Conservation (phyloP, 2,329 filamentous ascomycete species). For the Fusarium metavorans region DNA sequence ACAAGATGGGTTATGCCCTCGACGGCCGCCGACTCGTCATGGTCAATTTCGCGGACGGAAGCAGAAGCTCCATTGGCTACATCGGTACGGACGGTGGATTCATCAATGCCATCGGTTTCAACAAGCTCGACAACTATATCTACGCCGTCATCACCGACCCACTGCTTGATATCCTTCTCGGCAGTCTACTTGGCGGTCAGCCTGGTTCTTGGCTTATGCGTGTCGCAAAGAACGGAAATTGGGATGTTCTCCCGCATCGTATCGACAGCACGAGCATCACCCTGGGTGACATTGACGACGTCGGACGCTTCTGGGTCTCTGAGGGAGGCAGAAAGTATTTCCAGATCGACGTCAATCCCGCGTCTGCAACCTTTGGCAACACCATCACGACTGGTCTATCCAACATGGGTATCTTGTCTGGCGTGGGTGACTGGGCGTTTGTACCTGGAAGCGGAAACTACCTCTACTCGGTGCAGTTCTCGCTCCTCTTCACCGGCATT, state of each 20-base stretch:
- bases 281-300: slow-evolving; percentile 31
- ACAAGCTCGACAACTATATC: slow-evolving; percentile 36
- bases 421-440: slow-evolving; percentile 29
- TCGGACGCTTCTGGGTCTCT: slow-evolving; percentile 22
- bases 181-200: neutral
- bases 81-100: slow-evolving; percentile 9
- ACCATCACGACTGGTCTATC: neutral
- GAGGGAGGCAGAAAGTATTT: slow-evolving; percentile 23
- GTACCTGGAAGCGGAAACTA: slow-evolving; percentile 31
- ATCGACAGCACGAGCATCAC: slow-evolving; percentile 2
- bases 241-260: neutral
- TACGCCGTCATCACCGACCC: slow-evolving; percentile 23
- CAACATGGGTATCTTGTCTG: fast-evolving
- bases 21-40: slow-evolving; percentile 5
- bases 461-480: slow-evolving; percentile 29
- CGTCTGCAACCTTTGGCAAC: slow-evolving; percentile 1
- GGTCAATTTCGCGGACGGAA: slow-evolving; percentile 19
- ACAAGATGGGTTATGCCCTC: slow-evolving; percentile 25
- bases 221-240: slow-evolving; percentile 21
- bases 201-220: slow-evolving; percentile 20
- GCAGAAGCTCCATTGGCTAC: neutral
- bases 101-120: slow-evolving; percentile 39
- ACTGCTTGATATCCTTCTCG: neutral
- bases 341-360: slow-evolving; percentile 15
- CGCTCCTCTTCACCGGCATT: neutral